These are phyloP conservation scores for Ogataea haglerorum DNA, from an alignment of 805 yeast species.

Conservation along the genomic window DNA sequence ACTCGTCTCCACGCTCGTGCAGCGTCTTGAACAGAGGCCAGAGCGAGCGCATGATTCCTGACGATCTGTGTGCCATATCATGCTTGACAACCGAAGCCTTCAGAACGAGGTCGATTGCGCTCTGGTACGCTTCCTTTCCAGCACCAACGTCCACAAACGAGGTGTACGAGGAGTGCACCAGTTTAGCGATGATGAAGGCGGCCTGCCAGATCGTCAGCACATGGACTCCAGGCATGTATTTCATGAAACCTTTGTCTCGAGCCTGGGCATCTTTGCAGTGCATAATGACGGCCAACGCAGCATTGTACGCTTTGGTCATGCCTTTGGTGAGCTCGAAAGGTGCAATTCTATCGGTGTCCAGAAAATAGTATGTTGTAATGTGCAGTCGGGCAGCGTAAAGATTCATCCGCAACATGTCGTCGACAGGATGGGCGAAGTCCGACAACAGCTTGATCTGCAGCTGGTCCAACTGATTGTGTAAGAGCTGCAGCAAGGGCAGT, in stretches of 20 bases:
- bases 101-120: constrained; percentile 64
- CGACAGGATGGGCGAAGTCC: constrained; percentile 43
- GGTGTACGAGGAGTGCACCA: constrained; percentile 72
- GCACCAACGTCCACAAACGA: constrained; percentile 62
- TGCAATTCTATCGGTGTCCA: constrained; percentile 54
- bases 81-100: constrained; percentile 85
- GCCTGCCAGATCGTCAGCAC: constrained; percentile 89
- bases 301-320: constrained; percentile 71
- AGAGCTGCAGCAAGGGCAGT: constrained; percentile 66
- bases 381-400: constrained; percentile 77
- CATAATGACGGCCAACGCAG: constrained; percentile 66
- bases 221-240: constrained; percentile 79
- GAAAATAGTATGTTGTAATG: constrained; percentile 73
- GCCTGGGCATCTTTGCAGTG: constrained; percentile 64
- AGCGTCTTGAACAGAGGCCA: constrained; percentile 82
- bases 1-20: constrained; percentile 46
- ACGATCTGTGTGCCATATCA: constrained; percentile 88
- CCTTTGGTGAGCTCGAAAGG: constrained; percentile 67
- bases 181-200: constrained; percentile 74
- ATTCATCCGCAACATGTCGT: constrained; percentile 67
- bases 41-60: constrained; percentile 90
- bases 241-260: constrained; percentile 59
- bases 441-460: constrained; percentile 54
- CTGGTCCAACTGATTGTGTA: constrained; percentile 71
- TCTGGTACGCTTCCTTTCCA: constrained; percentile 67